Percentiles rank a stretch among this genome's conserved stretches.
Evolutionary conservation across 108 stramenopile species (phyloP).

Genomic region (Seminavis robusta): DNA sequence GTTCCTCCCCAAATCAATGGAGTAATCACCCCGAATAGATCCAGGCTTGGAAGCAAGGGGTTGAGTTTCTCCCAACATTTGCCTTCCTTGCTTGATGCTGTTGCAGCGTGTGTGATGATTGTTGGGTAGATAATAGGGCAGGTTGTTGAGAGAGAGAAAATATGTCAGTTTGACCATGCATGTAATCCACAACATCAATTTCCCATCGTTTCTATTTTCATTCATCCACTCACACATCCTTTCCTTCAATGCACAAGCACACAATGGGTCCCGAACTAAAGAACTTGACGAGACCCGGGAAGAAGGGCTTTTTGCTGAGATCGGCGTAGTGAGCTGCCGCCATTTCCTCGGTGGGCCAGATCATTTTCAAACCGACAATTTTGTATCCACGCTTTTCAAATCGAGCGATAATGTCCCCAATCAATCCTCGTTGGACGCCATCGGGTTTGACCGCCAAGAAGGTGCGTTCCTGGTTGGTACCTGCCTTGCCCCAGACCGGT

Average conservation of each 20-base stretch:
- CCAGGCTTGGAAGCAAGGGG: constrained; percentile 78
- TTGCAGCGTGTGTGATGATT: no score
- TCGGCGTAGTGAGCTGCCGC: constrained; percentile 91
- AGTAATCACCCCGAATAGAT: constrained; percentile 78
- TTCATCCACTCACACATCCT: no score
- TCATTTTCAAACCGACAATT: constrained; percentile 89
- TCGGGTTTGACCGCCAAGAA: constrained; percentile 95
- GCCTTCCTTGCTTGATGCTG: constrained; percentile 80
- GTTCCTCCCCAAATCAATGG: constrained; percentile 79
- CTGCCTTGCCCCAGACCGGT: constrained; percentile 66
- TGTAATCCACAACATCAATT: no score
- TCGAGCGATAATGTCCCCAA: constrained; percentile 91
- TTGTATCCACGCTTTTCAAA: constrained; percentile 96
- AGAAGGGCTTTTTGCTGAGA: constrained; percentile 90
- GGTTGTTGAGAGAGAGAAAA: no score
- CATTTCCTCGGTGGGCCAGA: constrained; percentile 86
- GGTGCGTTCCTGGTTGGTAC: constrained; percentile 85
- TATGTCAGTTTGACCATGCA: no score
- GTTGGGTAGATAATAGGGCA: no score
- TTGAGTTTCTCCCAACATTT: constrained; percentile 88
- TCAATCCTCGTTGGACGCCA: constrained; percentile 92
- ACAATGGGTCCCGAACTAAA: constrained; percentile 92
- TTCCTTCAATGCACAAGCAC: constrained; percentile 86
- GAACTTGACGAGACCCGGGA: constrained; percentile 86
- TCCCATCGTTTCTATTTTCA: no score